These are phyloP conservation scores for Talaromyces funiculosus DNA, from an alignment of 2,329 filamentous ascomycete genomes.

Conservation along the genomic window DNA sequence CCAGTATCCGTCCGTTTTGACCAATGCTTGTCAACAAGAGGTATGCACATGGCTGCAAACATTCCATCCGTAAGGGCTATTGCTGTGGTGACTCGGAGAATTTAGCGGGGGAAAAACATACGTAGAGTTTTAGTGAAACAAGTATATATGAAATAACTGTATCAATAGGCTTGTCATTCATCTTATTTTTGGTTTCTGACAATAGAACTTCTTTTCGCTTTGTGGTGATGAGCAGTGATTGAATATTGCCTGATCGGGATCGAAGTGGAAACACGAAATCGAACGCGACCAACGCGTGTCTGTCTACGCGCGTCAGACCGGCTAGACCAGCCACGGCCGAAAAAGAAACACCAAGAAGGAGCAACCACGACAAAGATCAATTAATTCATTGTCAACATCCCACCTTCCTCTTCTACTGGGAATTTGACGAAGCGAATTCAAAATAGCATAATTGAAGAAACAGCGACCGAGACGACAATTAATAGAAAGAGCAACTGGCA, in stretches of 20 bases:
- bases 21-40: not conserved
- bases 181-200: not conserved
- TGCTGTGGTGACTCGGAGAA: slow-evolving; percentile 10
- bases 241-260: not conserved
- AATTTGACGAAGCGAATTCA: not conserved
- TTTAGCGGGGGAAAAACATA: not conserved
- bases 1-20: not conserved
- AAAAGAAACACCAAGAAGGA: slow-evolving; percentile 11
- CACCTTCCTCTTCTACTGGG: not conserved
- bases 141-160: not conserved
- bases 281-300: not conserved
- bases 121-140: not conserved
- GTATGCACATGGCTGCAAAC: not conserved
- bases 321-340: not conserved
- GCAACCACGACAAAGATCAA: slow-evolving; percentile 26
- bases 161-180: no score
- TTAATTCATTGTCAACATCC: slow-evolving; percentile 16
- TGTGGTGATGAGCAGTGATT: not conserved
- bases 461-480: not conserved
- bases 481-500: slow-evolving; percentile 8
- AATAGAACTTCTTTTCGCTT: not conserved
- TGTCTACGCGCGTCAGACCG: slow-evolving; percentile 9
- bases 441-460: not conserved
- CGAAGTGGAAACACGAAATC: slow-evolving; percentile 3
- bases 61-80: slow-evolving; percentile 9